Base-by-base conservation (phyloP, 2,329 filamentous ascomycete genomes). In the Aspergillus oerlinghausenensis region DNA sequence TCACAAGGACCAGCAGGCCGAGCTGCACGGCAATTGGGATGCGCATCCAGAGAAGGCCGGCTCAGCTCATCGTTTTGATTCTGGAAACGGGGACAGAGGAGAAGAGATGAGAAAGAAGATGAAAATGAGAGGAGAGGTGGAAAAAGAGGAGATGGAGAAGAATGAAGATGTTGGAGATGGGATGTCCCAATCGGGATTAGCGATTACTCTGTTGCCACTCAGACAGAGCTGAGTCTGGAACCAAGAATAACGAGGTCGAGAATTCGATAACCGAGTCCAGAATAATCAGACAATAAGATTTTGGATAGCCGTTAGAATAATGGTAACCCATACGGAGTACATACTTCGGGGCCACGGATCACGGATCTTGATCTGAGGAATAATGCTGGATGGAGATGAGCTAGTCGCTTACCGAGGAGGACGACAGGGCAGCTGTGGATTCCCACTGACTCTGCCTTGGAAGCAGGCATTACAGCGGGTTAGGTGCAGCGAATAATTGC, bases 21-120 rank as follows among this genome's bases (percentile, higher is more conserved):
- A 97, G 82, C 82, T 97, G 92, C 77, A 92, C 87, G 64, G 91
- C 84, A 68, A 96, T 96, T 56, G 89, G 88, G 72, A 96, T 85
- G 73, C 91, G 86, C 90, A 96, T 93, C 60, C 61, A 58, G 42
- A 23, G 19, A 9, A 43, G 40, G 40, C 3, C n/a, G n/a, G 8
- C 40, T 43, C 40, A 43, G 40, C 40, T 45, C 42, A 45, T 45
- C 19, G 14, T 45, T 19, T 23, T 35, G 32, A 35, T 6, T 14
- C 17, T 43, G 40, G 40, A 11, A 4, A 29, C 2, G 10, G 9
- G n/a, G 19, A 17, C 3, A 4, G 17, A 3, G 21, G 21, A 19
- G 42, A 45, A 38, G 21, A 21, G n/a, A 45, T 3, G 10, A 45
- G 42, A 11, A 8, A 17, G 32, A 45, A 23, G 40, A 21, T 10